Evolutionary conservation across 371 early-diverging fungal genomes (phyloP), one percentile per base, ranked within the genome.

Genomic region (Syncephalastrum contaminatum): DNA sequence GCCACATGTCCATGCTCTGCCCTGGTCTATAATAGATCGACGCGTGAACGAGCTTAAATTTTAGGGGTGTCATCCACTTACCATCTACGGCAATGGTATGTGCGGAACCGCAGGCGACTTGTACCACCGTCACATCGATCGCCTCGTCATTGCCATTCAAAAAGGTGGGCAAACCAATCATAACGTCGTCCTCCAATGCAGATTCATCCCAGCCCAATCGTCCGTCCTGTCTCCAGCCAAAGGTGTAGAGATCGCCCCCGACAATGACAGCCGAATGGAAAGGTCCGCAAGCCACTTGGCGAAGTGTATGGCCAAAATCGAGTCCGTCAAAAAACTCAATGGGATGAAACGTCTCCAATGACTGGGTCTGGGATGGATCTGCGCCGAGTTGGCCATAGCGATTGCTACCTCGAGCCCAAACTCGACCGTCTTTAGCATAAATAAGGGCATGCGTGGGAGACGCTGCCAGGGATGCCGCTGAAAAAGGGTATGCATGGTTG

Each of bases 51-150:
- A 30, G 3, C 4, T 56, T 13, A 48, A 20, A 39, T 16, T 40
- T 27, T 19, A 10, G 25, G 43, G 6, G 14, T 52, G 16, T 4
- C 15, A 30, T 18, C 18, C 46, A 18, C 41, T 46, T 65, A 69
- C 70, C 67, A 51, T 76, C 77, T 14, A 76, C n/a, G n/a, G 60
- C 71, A 24, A 76, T 21, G 15, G 73, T 76, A 53, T 76, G 77
- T 1, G 51, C 41, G 20, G 64, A 44, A 22, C 77, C 77, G 51
- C 77, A 76, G 21, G 42, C 67, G 12, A 63, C 64, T 46, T 73
- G 60, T 5, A 64, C 47, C 1, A 64, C 63, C 51, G 60, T 25
- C 0, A 70, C 53, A 22, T 56, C 53, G 4, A 67, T 46, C 4
- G 41, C 39, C 4, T 60, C 50, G 14, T 59, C 56, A 7, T 66